These are phyloP conservation scores for Phytopythium ostracodes DNA, from an alignment of 352 stramenopile genomes.

Conservation along the genomic window DNA sequence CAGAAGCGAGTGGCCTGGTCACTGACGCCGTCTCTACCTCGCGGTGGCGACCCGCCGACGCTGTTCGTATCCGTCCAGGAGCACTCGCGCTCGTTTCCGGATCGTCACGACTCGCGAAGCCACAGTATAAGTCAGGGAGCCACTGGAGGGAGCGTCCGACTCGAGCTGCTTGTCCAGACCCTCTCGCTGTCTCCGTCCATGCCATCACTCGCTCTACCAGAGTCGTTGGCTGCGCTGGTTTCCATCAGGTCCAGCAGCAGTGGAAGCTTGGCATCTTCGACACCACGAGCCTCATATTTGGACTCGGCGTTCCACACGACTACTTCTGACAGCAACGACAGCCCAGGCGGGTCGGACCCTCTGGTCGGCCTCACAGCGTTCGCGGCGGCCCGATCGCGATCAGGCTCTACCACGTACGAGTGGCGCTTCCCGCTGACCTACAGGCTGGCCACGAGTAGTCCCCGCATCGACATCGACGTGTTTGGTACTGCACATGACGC, in stretches of 20 bases:
- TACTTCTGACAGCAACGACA: neutral
- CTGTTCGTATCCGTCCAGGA: conserved; percentile 21
- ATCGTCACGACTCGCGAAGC: neutral
- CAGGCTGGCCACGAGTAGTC: conserved; percentile 2
- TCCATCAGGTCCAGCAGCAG: neutral
- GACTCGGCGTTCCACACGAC: neutral
- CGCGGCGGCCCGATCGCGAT: conserved; percentile 8
- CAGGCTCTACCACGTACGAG: conserved; percentile 12
- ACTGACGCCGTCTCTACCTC: conserved; percentile 11
- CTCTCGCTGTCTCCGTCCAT: conserved; percentile 5
- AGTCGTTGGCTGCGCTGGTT: neutral
- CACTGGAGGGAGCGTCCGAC: neutral
- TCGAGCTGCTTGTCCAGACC: conserved; percentile 20
- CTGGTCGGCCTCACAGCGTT: conserved; percentile 18
- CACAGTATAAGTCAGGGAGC: neutral
- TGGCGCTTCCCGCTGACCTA: conserved; percentile 37
- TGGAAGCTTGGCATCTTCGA: neutral
- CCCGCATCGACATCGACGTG: conserved; percentile 2
- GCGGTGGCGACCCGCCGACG: neutral
- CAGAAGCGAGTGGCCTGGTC: conserved; percentile 26
- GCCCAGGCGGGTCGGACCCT: neutral
- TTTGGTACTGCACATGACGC: neutral
- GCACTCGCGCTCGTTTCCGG: conserved; percentile 3
- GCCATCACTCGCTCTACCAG: neutral
- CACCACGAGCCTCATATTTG: neutral